These are phyloP conservation scores for Coemansia sp. DNA, from an alignment of 192 early-diverging fungal species.

Conservation along the genomic window DNA sequence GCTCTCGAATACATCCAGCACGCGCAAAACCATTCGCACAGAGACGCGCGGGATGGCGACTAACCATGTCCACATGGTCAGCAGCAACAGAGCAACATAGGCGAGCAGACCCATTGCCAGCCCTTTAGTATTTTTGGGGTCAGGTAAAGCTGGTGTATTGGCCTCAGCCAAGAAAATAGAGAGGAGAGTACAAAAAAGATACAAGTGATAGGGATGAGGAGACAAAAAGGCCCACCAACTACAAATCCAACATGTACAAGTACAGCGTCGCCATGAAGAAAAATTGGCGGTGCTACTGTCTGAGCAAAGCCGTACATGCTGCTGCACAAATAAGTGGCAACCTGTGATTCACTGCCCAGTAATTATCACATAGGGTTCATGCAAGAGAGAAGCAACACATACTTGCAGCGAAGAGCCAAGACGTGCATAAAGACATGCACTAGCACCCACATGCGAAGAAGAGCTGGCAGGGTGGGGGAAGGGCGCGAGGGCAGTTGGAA, in stretches of 20 bases:
- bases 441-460: background rate
- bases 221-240: background rate
- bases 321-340: background rate
- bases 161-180: background rate
- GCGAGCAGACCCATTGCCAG: background rate
- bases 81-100: background rate
- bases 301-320: conserved; percentile 1
- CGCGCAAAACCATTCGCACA: background rate
- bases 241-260: background rate
- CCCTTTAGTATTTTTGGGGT: background rate
- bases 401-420: background rate
- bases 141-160: background rate
- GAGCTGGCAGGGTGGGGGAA: background rate
- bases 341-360: conserved; percentile 7
- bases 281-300: conserved; percentile 1
- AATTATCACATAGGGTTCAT: background rate
- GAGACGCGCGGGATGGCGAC: conserved; percentile 18
- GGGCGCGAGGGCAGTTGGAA: background rate
- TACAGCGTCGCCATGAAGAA: background rate
- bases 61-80: conserved; percentile 19
- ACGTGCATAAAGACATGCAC: background rate
- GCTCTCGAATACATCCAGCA: conserved; percentile 25
- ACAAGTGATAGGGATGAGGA: background rate
- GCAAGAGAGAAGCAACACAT: background rate
- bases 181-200: background rate